A percentile compares a stretch with the other conserved stretches of the same genome.
These are phyloP conservation scores for button mushroom (Agaricus bisporus) DNA, from an alignment of 768 basidiomycete genomes.

Conservation along the genomic window DNA sequence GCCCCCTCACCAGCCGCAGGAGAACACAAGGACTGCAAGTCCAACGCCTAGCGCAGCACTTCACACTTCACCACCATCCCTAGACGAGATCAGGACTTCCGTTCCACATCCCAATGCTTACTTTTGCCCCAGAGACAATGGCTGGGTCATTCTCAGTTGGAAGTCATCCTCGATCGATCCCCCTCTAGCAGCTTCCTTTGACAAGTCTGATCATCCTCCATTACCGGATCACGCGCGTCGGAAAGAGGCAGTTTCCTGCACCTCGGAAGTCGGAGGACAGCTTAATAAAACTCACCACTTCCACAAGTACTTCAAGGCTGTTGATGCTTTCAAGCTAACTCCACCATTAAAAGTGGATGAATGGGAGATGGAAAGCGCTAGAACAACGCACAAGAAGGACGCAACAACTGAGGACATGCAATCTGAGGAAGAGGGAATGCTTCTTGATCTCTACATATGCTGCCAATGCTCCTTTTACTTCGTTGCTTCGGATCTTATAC, in stretches of 20 bases:
- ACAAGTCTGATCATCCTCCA: constrained; percentile 27
- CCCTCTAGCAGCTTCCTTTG: constrained; percentile 52
- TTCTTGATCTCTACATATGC: constrained; percentile 77
- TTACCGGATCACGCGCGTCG: constrained; percentile 55
- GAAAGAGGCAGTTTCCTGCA: constrained; percentile 42
- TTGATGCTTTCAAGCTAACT: constrained; percentile 63
- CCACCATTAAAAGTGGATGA: constrained; percentile 52
- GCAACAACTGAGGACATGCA: constrained; percentile 27
- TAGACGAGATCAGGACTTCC: constrained; percentile 59
- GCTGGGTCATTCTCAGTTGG: constrained; percentile 76
- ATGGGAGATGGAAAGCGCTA: constrained; percentile 51
- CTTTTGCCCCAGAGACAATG: constrained; percentile 77
- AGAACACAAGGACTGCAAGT: constrained; percentile 10
- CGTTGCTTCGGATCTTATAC: constrained; percentile 61
- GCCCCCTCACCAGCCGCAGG: constrained; percentile 10
- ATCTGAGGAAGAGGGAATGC: constrained; percentile 39
- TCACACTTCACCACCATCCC: constrained; percentile 27
- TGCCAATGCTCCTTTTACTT: constrained; percentile 80
- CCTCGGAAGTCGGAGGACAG: constrained; percentile 39
- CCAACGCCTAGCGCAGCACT: constrained; percentile 15
- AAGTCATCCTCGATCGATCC: constrained; percentile 56
- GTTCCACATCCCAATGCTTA: constrained; percentile 80
- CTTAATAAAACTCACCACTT: constrained; percentile 75
- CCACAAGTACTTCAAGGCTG: constrained; percentile 64
- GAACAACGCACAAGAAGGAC: constrained; percentile 45